Base-by-base conservation (phyloP, 2,329 filamentous ascomycete genomes). In the Paecilomyces variotii region DNA sequence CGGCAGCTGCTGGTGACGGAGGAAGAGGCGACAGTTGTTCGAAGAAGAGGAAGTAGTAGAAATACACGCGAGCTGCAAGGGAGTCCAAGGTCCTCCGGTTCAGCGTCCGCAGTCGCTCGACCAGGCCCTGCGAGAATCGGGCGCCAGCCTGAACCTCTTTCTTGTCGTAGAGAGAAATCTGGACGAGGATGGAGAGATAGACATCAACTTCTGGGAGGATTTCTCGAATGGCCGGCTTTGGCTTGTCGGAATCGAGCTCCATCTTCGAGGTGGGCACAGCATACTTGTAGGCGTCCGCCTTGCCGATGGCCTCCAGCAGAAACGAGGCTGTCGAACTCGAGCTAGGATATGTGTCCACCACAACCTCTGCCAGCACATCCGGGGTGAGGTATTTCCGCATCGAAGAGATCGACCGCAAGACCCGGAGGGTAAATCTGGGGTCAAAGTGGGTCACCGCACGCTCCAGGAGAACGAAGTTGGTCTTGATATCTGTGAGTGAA, bases 71-170 rank as follows among this genome's bases (percentile, higher is more conserved):
- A 64, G 93, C 91, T 60, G 92, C 90, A 60, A 99, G 85, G 55
- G 92, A 91, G 75, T 99, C 94, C 62, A 99, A 80, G 26, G 94
- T 97, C 67, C 94, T 87, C 62, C 94, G 89, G 80, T 99, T 99
- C 72, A 96, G 82, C 56, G 86, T 83, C 69, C 95, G 91, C 73
- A 97, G 87, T 71, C 88, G 88, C 71, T 93, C 89, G 56, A 91
- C 86, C 57, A 99, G 82, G 67, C 86, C 85, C 65, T 85, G 85
- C 30, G 94, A 97, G 77, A 97, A 96, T 60, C 89, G 83, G 63
- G 87, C 87, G 57, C 94, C 94, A 62, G 85, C 84, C 72, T 94
- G 82, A 70, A 86, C 88, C 70, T 90, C 83, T 77, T 93, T 91
- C 60, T 84, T 84, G 74, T 99, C 94, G 68, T 91, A 92, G 56